Evolutionary conservation across 768 basidiomycete species (phyloP), one percentile per base, ranked within the genome.

Genomic region (Pholiota molesta): DNA sequence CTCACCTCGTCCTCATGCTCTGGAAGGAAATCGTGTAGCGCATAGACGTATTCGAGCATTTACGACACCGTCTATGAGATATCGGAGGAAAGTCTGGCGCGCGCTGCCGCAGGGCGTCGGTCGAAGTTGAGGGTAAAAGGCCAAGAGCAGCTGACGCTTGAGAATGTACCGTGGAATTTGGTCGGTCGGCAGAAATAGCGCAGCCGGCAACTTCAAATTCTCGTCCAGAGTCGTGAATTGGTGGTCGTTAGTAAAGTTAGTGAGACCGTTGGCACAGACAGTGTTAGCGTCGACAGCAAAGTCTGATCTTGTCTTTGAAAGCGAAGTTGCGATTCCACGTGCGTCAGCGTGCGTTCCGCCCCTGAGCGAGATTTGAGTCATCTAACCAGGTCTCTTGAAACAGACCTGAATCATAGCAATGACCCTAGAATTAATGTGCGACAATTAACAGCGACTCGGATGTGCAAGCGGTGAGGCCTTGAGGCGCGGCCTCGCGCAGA

Each of bases 1-100:
- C 86, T 68, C 40, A 99, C 84, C 76, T 99, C 97, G 75, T 99
- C 97, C 55, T 92, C 92, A 74, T 98, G 87, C 78, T 99, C 95
- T 3, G 97, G 96, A 4, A 77, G 68, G 68, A 98, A 99, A 68
- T 91, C 89, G 72, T 97, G 94, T 14, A 94, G 78, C 1, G 91
- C 94, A 69, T 92, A 95, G 56, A 95, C 93, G 78, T 91, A 92
- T 68, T 92, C 88, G 19, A 85, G 81, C 92, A 93, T 93, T 61
- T 55, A 57, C 16, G n/a, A 44, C 37, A 19, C 14, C 42, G 42
- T n/a, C 23, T 49, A 49, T 37, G 7, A 35, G 35, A 37, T 37
- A 37, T 37, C 1, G 2, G 47, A 19, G 19, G 23, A 21, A 26
- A 26, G 13, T 13, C 19, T n/a, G 47, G 45, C 23, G 13, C 42